Conservation (phyloP, 164 flowering plant species). For the Aristolochia californica region DNA sequence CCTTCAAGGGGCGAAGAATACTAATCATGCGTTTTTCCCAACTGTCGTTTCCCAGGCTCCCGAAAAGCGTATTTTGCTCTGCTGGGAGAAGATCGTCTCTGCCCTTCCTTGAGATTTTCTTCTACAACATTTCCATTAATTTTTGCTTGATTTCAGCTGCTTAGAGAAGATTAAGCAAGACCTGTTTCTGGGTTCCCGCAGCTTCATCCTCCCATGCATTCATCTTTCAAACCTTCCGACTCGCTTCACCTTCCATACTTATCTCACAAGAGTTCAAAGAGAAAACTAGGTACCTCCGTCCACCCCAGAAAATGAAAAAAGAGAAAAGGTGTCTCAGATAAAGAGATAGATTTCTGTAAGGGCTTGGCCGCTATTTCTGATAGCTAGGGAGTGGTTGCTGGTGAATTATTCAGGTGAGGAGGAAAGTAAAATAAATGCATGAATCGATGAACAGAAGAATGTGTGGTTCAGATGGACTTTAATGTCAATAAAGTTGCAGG, state of each 20-base stretch:
- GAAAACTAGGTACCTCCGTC: background rate
- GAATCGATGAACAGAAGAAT: background rate
- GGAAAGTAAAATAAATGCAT: background rate
- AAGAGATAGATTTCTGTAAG: too few relatives aligned
- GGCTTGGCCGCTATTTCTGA: too few relatives aligned
- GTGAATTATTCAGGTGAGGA: background rate
- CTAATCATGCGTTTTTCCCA: slow-evolving; percentile 9
- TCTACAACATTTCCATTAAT: slow-evolving; percentile 7
- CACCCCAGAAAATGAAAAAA: background rate
- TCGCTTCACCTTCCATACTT: background rate
- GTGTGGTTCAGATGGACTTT: background rate
- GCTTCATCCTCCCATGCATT: too few relatives aligned
- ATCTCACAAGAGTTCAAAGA: background rate
- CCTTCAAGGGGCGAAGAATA: background rate
- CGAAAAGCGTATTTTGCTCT: slow-evolving; percentile 4
- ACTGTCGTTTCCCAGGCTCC: slow-evolving; percentile 4
- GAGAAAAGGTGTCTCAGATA: too few relatives aligned
- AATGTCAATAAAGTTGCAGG: background rate
- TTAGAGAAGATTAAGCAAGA: background rate
- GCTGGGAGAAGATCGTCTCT: slow-evolving; percentile 7
- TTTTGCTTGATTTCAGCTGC: background rate
- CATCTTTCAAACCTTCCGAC: too few relatives aligned
- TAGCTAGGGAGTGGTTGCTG: background rate
- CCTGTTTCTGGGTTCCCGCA: slow-evolving; percentile 1
- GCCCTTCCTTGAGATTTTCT: slow-evolving; percentile 7